These are phyloP conservation scores for Sungouiella thailandica DNA, from an alignment of 805 yeast species.

Conservation along the genomic window DNA sequence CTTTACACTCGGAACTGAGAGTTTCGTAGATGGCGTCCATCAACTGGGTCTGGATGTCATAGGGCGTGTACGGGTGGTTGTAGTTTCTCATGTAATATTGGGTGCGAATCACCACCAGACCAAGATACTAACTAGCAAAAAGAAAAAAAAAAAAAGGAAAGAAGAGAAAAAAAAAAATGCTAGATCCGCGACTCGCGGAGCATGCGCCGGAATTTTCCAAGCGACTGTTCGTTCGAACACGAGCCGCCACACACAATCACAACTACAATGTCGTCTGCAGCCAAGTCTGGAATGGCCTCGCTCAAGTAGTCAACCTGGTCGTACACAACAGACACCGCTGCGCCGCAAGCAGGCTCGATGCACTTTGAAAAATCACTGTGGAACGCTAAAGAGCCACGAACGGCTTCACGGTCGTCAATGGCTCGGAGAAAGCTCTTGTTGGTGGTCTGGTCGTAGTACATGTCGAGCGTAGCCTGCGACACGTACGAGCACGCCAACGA, in stretches of 20 bases:
- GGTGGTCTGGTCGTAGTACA: slow-evolving; percentile 14
- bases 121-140: neutral
- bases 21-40: slow-evolving; percentile 73
- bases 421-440: slow-evolving; percentile 19
- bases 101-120: neutral
- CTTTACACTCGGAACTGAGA: slow-evolving; percentile 48
- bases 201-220: slow-evolving; percentile 11
- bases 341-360: slow-evolving; percentile 74
- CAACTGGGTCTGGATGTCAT: slow-evolving; percentile 67
- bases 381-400: slow-evolving; percentile 46
- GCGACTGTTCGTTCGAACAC: slow-evolving; percentile 13
- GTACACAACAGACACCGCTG: slow-evolving; percentile 54
- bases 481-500: slow-evolving; percentile 61
- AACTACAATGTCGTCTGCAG: slow-evolving; percentile 41
- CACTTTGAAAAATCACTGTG: slow-evolving; percentile 46
- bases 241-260: slow-evolving; percentile 54
- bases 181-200: slow-evolving; percentile 4
- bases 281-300: slow-evolving; percentile 21
- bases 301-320: slow-evolving; percentile 25
- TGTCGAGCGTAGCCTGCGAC: slow-evolving; percentile 44
- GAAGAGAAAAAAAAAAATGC: neutral
- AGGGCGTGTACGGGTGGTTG: slow-evolving; percentile 80
- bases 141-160: slow-evolving; percentile 1
- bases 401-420: slow-evolving; percentile 50
- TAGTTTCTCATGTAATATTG: slow-evolving; percentile 20